Base-by-base conservation (phyloP, 2,329 filamentous ascomycete genomes). In the Tolypocladium paradoxum region DNA sequence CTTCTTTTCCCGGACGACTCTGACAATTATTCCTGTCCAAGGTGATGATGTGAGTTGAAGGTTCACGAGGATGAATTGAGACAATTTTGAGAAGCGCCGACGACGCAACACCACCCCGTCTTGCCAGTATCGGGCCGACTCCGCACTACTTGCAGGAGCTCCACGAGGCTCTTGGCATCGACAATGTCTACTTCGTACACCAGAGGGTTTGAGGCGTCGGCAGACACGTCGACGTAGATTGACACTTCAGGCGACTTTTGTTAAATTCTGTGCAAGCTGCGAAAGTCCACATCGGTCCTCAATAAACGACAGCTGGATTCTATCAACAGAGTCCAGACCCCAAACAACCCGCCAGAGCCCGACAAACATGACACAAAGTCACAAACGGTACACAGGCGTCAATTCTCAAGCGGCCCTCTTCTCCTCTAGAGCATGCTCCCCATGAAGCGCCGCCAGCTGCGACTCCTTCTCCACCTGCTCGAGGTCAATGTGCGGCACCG, bases 401-500 rank as follows among this genome's bases (percentile, higher is more conserved):
- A n/a, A n/a, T n/a, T n/a, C 18, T 45, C 20, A 47, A 27, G 78
- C 60, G 75, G 81, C 48, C 16, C 48, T 45, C 27, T 27, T 47
- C 20, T 37, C 47, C 27, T 18, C 24, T 18, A 35, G 9, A 14
- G 18, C 9, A 22, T 37, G 35, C 51, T 67, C 64, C 2, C 64
- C 57, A 22, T 63, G 61, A 20, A 52, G 35, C 18, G 49, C 49
- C 27, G 56, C 49, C 31, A 65, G 54, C 22, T 63, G 57, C 6
- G 64, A 62, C 60, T 81, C 78, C 68, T 81, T 81, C 59, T 80
- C 75, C 45, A 81, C 73, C 62, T 80, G 74, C 31, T 74, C 68
- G 46, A 82, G 67, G 62, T 81, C 74, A 55, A 83, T 72, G 57
- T 78, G 73, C 7, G 74, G 77, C 14, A 80, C 75, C 35, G 78